These are phyloP conservation scores for Arthrinium puccinioides DNA, from an alignment of 2,329 filamentous ascomycete species.

Conservation along the genomic window DNA sequence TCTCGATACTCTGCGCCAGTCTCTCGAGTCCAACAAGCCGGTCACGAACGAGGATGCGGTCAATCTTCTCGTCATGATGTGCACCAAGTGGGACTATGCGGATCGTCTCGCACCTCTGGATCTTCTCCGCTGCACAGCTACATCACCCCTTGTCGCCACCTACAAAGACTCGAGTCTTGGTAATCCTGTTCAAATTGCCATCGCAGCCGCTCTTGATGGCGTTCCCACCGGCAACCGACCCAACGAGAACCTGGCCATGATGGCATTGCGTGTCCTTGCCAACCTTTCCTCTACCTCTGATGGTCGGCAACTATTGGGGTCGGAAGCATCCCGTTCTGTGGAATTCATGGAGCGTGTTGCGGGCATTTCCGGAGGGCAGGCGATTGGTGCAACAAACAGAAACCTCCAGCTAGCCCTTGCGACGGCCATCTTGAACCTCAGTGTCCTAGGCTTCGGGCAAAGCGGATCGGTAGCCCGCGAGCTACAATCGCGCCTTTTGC, in stretches of 20 bases:
- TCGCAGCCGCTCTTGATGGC: conserved; percentile 29
- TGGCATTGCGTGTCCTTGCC: conserved; percentile 71
- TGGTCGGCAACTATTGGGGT: conserved; percentile 55
- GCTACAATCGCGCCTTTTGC: conserved; percentile 45
- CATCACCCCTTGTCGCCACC: conserved; percentile 58
- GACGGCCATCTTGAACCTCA: conserved; percentile 78
- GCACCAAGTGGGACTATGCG: conserved; percentile 71
- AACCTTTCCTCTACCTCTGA: conserved; percentile 75
- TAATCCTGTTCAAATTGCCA: conserved; percentile 52
- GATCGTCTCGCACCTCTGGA: conserved; percentile 81
- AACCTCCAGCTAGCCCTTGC: conserved; percentile 78
- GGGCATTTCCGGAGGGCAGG: conserved; percentile 37
- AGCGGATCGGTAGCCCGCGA: conserved; percentile 23
- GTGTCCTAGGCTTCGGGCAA: conserved; percentile 58
- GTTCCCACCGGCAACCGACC: conserved; percentile 50
- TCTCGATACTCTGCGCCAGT: conserved; percentile 52
- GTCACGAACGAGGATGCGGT: conserved; percentile 46
- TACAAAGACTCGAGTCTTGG: conserved; percentile 43
- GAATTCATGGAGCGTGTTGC: conserved; percentile 57
- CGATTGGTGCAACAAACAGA: conserved; percentile 55
- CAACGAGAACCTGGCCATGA: conserved; percentile 78
- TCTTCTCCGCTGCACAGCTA: conserved; percentile 74
- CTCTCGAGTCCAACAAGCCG: conserved; percentile 53
- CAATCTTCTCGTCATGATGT: conserved; percentile 61
- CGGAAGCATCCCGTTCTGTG: conserved; percentile 51